phyloP scores from a whole-genome alignment of 495 filamentous ascomycete species.

The Xylaria curta region DNA sequence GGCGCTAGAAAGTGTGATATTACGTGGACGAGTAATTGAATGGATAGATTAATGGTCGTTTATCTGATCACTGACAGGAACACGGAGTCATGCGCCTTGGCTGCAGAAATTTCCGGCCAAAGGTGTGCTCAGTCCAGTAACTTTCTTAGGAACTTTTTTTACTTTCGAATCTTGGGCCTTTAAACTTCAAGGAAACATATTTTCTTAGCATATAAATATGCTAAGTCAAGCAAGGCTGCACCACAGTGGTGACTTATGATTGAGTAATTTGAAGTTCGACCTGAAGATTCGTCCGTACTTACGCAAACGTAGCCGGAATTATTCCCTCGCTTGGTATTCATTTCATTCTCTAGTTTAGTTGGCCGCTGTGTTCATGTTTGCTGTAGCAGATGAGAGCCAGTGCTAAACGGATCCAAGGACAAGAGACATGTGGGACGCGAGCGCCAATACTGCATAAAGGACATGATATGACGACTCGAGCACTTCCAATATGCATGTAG shows the following conservation, averaged over 20 bases:
- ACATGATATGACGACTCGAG: constrained; percentile 11
- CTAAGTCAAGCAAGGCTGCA: not conserved
- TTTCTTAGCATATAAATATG: not conserved
- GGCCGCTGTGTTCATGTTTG: not conserved
- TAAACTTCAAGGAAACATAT: not conserved
- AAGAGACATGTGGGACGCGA: constrained; percentile 12
- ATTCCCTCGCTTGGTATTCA: not conserved
- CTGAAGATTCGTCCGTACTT: not conserved
- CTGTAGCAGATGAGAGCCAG: not conserved
- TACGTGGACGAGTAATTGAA: not conserved
- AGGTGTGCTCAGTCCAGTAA: not conserved
- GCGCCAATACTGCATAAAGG: constrained; percentile 21
- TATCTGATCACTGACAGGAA: not conserved
- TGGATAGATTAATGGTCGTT: not conserved
- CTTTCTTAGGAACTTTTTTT: not conserved
- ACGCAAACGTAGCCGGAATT: constrained; percentile 12
- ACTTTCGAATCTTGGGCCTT: not conserved
- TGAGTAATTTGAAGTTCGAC: not conserved
- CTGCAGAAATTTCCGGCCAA: not conserved
- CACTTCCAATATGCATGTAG: not conserved
- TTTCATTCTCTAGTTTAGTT: not conserved
- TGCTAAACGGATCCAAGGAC: constrained; percentile 20
- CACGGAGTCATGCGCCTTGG: not conserved
- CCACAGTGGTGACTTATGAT: not conserved
- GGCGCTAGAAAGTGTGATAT: not conserved